Evolutionary conservation across 257 asterid species (phyloP).

Genomic region (Lycium ferocissimum): DNA sequence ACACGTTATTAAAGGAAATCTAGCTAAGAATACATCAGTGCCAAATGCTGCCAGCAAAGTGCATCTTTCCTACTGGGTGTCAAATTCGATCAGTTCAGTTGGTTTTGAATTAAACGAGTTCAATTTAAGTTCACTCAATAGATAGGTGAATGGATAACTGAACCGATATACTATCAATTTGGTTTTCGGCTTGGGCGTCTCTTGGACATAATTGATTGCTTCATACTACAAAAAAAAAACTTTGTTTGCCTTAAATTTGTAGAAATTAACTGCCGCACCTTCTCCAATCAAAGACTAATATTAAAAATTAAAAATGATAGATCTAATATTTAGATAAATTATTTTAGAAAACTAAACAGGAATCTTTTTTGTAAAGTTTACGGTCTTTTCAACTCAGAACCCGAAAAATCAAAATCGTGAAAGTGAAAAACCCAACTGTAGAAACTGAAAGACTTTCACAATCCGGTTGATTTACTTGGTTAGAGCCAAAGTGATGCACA

Average conservation of each 20-base stretch:
- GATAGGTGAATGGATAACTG: not conserved
- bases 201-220: not conserved
- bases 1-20: conserved; percentile 11
- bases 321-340: not conserved
- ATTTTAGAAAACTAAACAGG: not conserved
- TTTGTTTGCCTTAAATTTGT: conserved; percentile 15
- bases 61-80: conserved; percentile 5
- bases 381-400: not conserved
- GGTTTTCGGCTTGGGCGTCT: conserved; percentile 1
- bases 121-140: conserved; percentile 12
- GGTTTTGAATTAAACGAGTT: not conserved
- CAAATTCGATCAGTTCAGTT: not conserved
- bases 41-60: conserved; percentile 14
- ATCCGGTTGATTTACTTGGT: conserved; percentile 6
- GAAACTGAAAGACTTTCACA: conserved; percentile 22
- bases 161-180: not conserved
- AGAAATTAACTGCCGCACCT: not conserved
- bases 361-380: not conserved
- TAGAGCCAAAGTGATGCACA: not conserved
- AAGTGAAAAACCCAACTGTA: not conserved
- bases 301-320: not conserved
- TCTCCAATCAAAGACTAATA: conserved; percentile 6
- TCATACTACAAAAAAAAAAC: not conserved
- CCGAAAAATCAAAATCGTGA: not conserved
- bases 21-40: not conserved